Evolutionary conservation across 768 basidiomycete species (phyloP).

Genomic region (Macrolepiota dolichaula): DNA sequence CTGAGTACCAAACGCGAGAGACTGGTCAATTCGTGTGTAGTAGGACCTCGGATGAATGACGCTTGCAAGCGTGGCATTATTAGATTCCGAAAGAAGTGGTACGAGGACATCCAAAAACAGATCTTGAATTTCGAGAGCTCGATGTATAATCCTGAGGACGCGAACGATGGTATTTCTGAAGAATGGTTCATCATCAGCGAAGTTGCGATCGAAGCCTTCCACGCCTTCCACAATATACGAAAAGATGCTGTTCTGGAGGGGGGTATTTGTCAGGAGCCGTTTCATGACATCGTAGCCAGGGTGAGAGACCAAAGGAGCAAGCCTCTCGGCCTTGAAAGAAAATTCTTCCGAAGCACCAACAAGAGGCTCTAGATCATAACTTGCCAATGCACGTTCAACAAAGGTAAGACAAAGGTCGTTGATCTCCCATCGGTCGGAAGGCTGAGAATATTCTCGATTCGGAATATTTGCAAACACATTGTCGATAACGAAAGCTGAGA

Average conservation of each 20-base stretch:
- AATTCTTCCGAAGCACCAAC: constrained; percentile 55
- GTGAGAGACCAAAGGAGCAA: constrained; percentile 62
- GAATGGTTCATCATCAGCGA: constrained; percentile 66
- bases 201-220: constrained; percentile 68
- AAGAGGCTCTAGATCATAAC: constrained; percentile 77
- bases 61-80: constrained; percentile 51
- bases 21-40: constrained; percentile 73
- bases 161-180: constrained; percentile 77
- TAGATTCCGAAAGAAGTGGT: constrained; percentile 68
- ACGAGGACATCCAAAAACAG: constrained; percentile 87
- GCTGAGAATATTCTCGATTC: constrained; percentile 68
- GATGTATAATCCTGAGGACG: constrained; percentile 75
- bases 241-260: constrained; percentile 70
- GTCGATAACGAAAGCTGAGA: constrained; percentile 83
- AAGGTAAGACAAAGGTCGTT: constrained; percentile 84
- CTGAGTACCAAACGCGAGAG: constrained; percentile 62
- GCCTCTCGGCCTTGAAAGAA: constrained; percentile 44
- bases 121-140: constrained; percentile 82
- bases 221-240: constrained; percentile 80
- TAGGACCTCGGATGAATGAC: constrained; percentile 60
- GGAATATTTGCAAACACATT: constrained; percentile 81
- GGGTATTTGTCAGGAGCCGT: constrained; percentile 68
- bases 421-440: constrained; percentile 81
- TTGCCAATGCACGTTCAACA: constrained; percentile 78
- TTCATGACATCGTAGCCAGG: constrained; percentile 88